These are phyloP conservation scores for Sisymbrium altissimum DNA, from an alignment of 345 rosid genomes.

Conservation along the genomic window DNA sequence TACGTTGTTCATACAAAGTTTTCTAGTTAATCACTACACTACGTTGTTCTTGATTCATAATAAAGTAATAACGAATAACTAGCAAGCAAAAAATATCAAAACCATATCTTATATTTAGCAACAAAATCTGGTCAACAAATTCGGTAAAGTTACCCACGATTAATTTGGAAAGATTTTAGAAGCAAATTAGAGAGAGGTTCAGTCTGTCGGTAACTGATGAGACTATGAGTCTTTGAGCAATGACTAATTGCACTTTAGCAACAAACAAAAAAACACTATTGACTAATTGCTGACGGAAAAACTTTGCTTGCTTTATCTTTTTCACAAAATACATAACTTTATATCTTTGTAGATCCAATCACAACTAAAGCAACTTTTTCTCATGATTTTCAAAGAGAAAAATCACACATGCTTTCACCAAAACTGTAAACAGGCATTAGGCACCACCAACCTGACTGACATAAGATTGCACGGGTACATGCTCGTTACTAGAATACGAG, in stretches of 20 bases:
- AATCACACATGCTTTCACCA: slow-evolving; percentile 4
- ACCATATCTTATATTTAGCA: neutral
- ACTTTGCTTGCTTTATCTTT: neutral
- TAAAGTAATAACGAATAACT: too few relatives aligned
- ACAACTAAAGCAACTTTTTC: slow-evolving; percentile 9
- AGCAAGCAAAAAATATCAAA: too few relatives aligned
- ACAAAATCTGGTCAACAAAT: slow-evolving; percentile 4
- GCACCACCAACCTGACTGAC: slow-evolving; percentile 37
- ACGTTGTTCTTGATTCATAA: neutral
- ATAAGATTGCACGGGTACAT: slow-evolving; percentile 26
- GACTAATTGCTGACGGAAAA: neutral
- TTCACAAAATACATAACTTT: neutral
- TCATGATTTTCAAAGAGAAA: slow-evolving; percentile 2
- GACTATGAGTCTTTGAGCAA: too few relatives aligned
- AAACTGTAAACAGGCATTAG: slow-evolving; percentile 1
- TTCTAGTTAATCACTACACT: neutral
- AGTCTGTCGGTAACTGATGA: slow-evolving; percentile 10
- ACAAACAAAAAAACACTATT: neutral
- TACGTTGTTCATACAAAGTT: neutral
- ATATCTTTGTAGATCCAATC: slow-evolving; percentile 4
- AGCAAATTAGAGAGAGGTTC: neutral
- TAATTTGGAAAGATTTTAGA: neutral
- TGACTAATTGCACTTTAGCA: neutral
- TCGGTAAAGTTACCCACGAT: neutral
- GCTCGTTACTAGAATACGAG: neutral